Evolutionary conservation across 345 rosid genomes (phyloP).

Genomic region (Citrus hindsii): DNA sequence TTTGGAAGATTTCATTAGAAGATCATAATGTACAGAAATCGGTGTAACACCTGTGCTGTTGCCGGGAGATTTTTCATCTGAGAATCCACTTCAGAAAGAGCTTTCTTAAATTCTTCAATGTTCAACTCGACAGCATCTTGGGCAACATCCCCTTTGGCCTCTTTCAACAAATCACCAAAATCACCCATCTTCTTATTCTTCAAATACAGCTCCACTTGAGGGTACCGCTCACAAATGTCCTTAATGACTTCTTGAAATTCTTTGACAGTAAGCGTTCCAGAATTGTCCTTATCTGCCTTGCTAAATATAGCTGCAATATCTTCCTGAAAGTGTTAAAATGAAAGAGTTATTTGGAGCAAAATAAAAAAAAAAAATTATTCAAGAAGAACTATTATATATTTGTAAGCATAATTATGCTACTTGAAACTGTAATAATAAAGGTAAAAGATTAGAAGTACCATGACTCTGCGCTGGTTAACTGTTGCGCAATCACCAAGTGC

Average conservation of each 20-base stretch:
- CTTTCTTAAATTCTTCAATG: constrained; percentile 75
- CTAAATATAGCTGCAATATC: constrained; percentile 72
- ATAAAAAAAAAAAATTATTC: too few relatives aligned
- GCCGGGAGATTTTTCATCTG: constrained; percentile 94
- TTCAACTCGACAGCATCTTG: constrained; percentile 64
- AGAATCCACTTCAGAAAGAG: constrained; percentile 82
- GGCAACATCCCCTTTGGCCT: constrained; percentile 50
- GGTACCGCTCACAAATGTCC: constrained; percentile 85
- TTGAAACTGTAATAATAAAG: background rate
- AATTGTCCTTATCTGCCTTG: constrained; percentile 90
- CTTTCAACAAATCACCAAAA: constrained; percentile 64
- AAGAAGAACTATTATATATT: too few relatives aligned
- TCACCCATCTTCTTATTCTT: constrained; percentile 65
- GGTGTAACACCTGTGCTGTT: constrained; percentile 74
- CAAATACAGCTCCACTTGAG: constrained; percentile 86
- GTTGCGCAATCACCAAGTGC: constrained; percentile 99
- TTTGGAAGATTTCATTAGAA: background rate
- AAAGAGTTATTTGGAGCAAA: too few relatives aligned
- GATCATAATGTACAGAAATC: background rate
- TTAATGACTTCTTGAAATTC: constrained; percentile 74
- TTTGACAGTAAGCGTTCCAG: constrained; percentile 78
- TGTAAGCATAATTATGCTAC: background rate
- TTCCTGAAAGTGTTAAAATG: constrained; percentile 41
- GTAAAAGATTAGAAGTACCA: constrained; percentile 44
- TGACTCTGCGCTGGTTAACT: constrained; percentile 92